Evolutionary conservation across 257 asterid species (phyloP), one percentile per base, ranked within the genome.

Genomic region (Plantago major): DNA sequence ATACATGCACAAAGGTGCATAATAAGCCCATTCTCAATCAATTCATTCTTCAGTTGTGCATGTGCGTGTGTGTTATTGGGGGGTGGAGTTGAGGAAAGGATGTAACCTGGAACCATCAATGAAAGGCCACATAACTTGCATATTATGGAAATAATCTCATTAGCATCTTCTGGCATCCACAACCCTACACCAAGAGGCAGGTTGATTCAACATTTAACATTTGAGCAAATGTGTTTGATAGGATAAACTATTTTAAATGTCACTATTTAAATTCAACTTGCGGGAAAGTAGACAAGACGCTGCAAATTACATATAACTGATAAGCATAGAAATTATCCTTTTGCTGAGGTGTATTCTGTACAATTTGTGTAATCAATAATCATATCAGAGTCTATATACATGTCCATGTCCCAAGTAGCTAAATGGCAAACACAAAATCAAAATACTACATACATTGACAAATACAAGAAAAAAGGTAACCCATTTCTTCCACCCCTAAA

Each of bases 71-170:
- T 33, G 40, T 5, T 2, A 3, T 3, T 30, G 40, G 40, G 40
- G 40, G 40, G 40, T 1, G 40, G 40, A 3, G 58, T 12, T 0
- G 18, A 47, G 42, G 38, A 45, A 42, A n/a, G 58, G 56, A 38
- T 19, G 63, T 58, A 60, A 90, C 97, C 97, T 80, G 97, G 95
- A 68, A 80, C 76, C 77, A 83, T 72, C 75, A 84, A 71, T 76
- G 83, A 53, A 67, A 90, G 74, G 76, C 84, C 78, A 70, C 95
- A 90, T 69, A 90, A 74, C 82, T 83, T 90, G 88, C 87, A 83
- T 58, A 83, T 51, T 64, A 70, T 60, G 52, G 85, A 69, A 71
- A 67, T 72, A 62, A 78, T 56, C 65, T 65, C 69, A 60, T 85
- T 83, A 46, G 65, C 73, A 75, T 80, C 86, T 65, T 76, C 79